These are phyloP conservation scores for Torrubiella hemipterigena DNA, from an alignment of 2,329 filamentous ascomycete genomes.

Conservation along the genomic window DNA sequence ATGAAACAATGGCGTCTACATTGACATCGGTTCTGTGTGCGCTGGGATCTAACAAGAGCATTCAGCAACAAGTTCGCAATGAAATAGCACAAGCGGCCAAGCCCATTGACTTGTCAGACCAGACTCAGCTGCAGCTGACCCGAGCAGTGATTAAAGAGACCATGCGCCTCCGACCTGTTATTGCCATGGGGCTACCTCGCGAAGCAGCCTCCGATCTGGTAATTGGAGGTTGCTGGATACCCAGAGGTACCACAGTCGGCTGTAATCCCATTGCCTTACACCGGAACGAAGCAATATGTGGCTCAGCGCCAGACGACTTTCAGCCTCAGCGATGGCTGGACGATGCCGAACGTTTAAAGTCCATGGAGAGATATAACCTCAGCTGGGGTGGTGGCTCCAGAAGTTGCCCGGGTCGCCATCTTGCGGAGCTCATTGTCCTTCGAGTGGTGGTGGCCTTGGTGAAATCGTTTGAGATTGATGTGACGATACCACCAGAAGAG, in stretches of 20 bases:
- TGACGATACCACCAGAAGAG: slow-evolving; percentile 23
- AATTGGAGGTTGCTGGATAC: slow-evolving; percentile 27
- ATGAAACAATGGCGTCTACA: slow-evolving; percentile 42
- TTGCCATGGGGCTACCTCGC: slow-evolving; percentile 38
- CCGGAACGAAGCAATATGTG: slow-evolving; percentile 35
- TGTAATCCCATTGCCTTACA: slow-evolving; percentile 40
- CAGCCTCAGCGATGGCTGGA: slow-evolving; percentile 35
- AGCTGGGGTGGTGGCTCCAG: slow-evolving; percentile 40
- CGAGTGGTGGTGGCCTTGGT: slow-evolving; percentile 30
- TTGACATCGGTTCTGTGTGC: slow-evolving; percentile 35
- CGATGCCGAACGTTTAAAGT: slow-evolving; percentile 11
- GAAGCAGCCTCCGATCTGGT: slow-evolving; percentile 23
- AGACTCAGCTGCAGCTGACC: slow-evolving; percentile 18
- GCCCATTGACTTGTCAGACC: slow-evolving; percentile 11
- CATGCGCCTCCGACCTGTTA: slow-evolving; percentile 36
- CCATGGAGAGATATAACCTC: slow-evolving; percentile 36
- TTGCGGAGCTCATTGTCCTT: slow-evolving; percentile 37
- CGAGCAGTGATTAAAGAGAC: slow-evolving; percentile 38
- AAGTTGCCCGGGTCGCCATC: slow-evolving; percentile 35
- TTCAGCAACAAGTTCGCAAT: slow-evolving; percentile 20
- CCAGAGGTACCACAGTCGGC: slow-evolving; percentile 33
- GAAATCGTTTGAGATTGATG: slow-evolving; percentile 30
- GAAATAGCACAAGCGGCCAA: slow-evolving; percentile 14
- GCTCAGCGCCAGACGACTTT: slow-evolving; percentile 29
- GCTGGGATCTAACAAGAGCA: slow-evolving; percentile 25